These are phyloP conservation scores for Solanum raphanifolium DNA, from an alignment of 257 asterid genomes.

Conservation along the genomic window DNA sequence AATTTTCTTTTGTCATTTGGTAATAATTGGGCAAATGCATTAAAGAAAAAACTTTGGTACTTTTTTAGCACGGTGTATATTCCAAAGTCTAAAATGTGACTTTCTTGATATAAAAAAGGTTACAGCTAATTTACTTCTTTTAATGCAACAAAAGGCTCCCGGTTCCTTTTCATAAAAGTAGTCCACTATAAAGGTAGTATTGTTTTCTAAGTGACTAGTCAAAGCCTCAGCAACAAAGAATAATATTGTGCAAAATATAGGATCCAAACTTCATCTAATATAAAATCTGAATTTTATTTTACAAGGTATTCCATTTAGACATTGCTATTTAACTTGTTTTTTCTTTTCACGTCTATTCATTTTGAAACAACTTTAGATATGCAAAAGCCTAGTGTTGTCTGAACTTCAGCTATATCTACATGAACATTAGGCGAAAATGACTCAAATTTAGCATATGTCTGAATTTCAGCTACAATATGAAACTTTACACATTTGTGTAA, in stretches of 20 bases:
- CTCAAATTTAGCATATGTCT: background rate
- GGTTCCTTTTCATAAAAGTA: conserved; percentile 8
- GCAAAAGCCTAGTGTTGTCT: no score
- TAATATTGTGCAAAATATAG: background rate
- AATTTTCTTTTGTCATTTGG: background rate
- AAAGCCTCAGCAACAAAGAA: background rate
- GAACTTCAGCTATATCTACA: background rate
- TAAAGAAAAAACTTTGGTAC: conserved; percentile 2
- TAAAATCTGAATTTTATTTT: background rate
- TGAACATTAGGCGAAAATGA: background rate
- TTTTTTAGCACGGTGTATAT: conserved; percentile 18
- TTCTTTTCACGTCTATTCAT: background rate
- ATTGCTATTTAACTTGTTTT: background rate
- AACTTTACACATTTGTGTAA: background rate
- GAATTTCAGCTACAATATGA: background rate
- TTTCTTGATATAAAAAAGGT: conserved; percentile 22
- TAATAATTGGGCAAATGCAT: conserved; percentile 1
- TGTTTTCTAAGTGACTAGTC: conserved; percentile 14
- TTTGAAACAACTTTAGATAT: background rate
- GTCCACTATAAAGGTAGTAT: conserved; percentile 32
- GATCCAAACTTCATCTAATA: background rate
- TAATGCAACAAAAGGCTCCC: conserved; percentile 36
- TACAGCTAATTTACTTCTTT: conserved; percentile 48
- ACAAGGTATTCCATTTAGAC: background rate
- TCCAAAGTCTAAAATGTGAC: conserved; percentile 11